These are phyloP conservation scores for Zymoseptoria brevis DNA, from an alignment of 2,329 filamentous ascomycete species.

Conservation along the genomic window DNA sequence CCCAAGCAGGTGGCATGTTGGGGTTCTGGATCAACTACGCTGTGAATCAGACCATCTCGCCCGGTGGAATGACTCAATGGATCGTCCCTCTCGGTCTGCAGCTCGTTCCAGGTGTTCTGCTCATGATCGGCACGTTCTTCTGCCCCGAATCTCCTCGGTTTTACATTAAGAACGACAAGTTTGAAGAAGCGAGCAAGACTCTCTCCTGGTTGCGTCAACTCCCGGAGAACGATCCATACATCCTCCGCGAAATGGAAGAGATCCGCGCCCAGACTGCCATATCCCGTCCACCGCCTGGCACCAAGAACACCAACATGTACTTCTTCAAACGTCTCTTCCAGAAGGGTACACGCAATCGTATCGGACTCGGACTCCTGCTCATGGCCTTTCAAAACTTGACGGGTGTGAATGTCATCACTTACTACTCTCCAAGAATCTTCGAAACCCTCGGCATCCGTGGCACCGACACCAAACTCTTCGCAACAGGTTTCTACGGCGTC, in stretches of 20 bases:
- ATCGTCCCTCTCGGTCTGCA: conserved; percentile 51
- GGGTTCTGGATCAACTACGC: conserved; percentile 40
- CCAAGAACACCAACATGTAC: conserved; percentile 11
- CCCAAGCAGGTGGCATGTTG: conserved; percentile 51
- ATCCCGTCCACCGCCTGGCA: conserved; percentile 16
- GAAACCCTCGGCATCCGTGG: conserved; percentile 40
- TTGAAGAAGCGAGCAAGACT: conserved; percentile 35
- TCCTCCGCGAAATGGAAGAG: conserved; percentile 44
- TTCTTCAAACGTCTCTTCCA: conserved; percentile 38
- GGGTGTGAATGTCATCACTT: conserved; percentile 31
- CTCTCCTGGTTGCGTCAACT: conserved; percentile 41
- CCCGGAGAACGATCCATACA: conserved; percentile 33
- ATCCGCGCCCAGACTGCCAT: conserved; percentile 48
- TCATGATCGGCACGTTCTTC: conserved; percentile 32
- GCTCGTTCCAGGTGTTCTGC: conserved; percentile 34
- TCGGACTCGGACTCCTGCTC: conserved; percentile 32
- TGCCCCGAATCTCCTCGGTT: conserved; percentile 30
- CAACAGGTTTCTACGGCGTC: conserved; percentile 46
- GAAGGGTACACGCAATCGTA: conserved; percentile 33
- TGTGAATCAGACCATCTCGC: conserved; percentile 37
- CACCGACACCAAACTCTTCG: conserved; percentile 36
- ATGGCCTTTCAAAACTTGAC: conserved; percentile 34
- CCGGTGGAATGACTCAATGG: conserved; percentile 49
- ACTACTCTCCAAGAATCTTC: conserved; percentile 30
- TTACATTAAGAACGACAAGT: conserved; percentile 15